Evolutionary conservation across 208 protist genomes (phyloP).

Genomic region (Leishmania amazonensis): DNA sequence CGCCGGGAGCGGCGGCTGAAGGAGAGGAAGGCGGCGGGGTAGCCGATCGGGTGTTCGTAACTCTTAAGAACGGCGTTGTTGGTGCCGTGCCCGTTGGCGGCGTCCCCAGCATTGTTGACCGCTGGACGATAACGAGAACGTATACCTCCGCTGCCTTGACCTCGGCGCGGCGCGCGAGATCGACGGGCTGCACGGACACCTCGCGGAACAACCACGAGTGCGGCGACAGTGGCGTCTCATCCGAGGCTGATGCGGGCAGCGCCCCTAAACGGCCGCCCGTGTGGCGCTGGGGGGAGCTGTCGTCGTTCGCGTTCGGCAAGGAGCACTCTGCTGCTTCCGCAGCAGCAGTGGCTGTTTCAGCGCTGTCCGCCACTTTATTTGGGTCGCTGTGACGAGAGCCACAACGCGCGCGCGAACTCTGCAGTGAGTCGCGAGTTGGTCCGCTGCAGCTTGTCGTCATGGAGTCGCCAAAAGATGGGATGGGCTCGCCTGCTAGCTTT

Average conservation of each 20-base stretch:
- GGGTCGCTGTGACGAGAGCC: neutral
- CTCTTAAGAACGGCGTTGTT: neutral
- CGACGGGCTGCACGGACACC: conserved; percentile 43
- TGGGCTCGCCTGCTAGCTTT: neutral
- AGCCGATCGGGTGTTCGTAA: neutral
- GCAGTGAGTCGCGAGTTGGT: neutral
- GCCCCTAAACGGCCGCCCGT: neutral
- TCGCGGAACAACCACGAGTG: conserved; percentile 30
- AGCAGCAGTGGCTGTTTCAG: neutral
- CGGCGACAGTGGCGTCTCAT: conserved; percentile 19
- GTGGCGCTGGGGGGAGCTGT: neutral
- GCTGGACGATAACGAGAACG: conserved; percentile 66
- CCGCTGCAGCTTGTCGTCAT: neutral
- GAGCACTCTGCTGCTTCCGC: neutral
- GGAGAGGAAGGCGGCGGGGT: neutral
- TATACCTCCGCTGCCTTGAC: conserved; percentile 50
- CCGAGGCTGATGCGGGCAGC: neutral
- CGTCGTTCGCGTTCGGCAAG: neutral
- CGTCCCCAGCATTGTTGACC: conserved; percentile 12
- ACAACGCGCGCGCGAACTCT: neutral
- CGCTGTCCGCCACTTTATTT: neutral
- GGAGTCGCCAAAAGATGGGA: neutral
- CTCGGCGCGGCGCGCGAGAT: conserved; percentile 35
- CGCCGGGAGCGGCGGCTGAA: neutral
- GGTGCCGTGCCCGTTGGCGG: neutral